Evolutionary conservation across 1,139 yeast genomes (phyloP).

Genomic region (Eremothecium sinecaudum): DNA sequence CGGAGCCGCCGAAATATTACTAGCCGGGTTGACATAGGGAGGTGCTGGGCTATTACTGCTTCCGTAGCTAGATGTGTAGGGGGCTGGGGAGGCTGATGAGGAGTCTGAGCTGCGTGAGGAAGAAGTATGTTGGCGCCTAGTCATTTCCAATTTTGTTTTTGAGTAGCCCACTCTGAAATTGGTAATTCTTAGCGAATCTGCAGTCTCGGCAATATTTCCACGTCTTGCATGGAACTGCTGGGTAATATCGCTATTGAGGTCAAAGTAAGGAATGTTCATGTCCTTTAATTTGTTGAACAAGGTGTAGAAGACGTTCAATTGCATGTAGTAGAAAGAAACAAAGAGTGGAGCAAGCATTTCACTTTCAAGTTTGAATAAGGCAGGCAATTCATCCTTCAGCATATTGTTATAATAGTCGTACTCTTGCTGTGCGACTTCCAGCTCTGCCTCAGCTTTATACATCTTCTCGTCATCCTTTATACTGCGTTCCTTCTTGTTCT

Average conservation of each 20-base stretch:
- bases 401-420: conserved; percentile 91
- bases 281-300: conserved; percentile 86
- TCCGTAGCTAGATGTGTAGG: conserved; percentile 2
- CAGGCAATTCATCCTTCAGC: conserved; percentile 83
- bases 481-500: conserved; percentile 71
- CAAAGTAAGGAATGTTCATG: conserved; percentile 93
- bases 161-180: conserved; percentile 88
- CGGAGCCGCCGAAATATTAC: conserved; percentile 15
- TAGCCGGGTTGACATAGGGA: conserved; percentile 12
- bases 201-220: conserved; percentile 81
- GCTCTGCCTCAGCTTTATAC: conserved; percentile 82
- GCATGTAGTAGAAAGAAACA: conserved; percentile 94
- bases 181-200: conserved; percentile 79
- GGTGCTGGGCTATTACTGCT: conserved; percentile 6
- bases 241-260: conserved; percentile 68
- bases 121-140: conserved; percentile 63
- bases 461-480: conserved; percentile 84
- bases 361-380: conserved; percentile 76
- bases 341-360: conserved; percentile 89
- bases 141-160: conserved; percentile 69
- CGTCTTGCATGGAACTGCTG: conserved; percentile 73
- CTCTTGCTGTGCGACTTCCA: conserved; percentile 88
- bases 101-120: conserved; percentile 29
- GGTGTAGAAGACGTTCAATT: conserved; percentile 89
- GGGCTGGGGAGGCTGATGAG: conserved; percentile 11